Evolutionary conservation across 345 rosid species (phyloP).

Genomic region (Cardiospermum halicacabum): DNA sequence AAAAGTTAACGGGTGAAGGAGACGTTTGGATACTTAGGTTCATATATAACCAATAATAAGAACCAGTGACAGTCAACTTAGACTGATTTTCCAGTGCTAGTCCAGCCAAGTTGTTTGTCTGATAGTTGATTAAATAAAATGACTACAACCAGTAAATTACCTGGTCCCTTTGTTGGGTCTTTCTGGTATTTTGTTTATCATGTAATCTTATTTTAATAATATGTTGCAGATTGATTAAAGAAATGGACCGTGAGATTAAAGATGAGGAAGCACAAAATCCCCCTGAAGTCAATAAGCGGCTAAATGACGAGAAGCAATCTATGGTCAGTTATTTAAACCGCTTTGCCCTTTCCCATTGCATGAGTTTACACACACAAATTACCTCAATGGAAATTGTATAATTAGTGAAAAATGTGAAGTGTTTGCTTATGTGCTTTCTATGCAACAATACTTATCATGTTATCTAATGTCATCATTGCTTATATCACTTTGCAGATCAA

Average conservation of each 20-base stretch:
- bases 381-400: neutral
- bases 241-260: slow-evolving; percentile 84
- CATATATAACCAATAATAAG: neutral
- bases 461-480: slow-evolving; percentile 4
- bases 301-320: slow-evolving; percentile 97
- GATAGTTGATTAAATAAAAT: neutral
- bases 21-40: neutral
- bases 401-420: neutral
- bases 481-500: slow-evolving; percentile 58
- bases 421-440: neutral
- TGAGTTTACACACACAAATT: neutral
- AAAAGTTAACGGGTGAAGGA: neutral
- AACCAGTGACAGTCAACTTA: neutral
- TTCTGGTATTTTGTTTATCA: neutral
- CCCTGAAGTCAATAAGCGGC: slow-evolving; percentile 73
- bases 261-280: slow-evolving; percentile 77
- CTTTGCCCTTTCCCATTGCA: neutral
- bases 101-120: neutral
- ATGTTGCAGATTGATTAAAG: slow-evolving; percentile 74
- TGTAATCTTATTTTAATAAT: slow-evolving; percentile 4
- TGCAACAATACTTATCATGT: neutral
- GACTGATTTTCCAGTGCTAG: neutral
- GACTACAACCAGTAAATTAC: neutral
- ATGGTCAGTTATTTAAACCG: slow-evolving; percentile 52
- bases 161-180: neutral